Base-by-base conservation (phyloP, 2,329 filamentous ascomycete species). In the Alternaria dauci region DNA sequence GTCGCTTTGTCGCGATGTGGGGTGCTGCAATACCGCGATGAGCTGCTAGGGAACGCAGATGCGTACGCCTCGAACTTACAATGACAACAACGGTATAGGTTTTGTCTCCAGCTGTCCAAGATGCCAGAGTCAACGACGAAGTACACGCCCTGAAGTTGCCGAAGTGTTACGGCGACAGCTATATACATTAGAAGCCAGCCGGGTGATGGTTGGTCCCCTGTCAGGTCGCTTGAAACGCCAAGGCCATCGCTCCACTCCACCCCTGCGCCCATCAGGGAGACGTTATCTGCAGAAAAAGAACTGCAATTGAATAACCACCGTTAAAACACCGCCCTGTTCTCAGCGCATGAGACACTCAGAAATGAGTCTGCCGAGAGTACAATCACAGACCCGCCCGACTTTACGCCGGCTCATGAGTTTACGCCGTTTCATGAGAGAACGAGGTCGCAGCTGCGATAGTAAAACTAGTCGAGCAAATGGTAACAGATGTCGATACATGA, bases 151-250 rank as follows among this genome's bases (percentile, higher is more conserved):
- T 50, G 30, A 26, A 50, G 14, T 18, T 36, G 20, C 20, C n/a
- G 14, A 18, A 18, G 20, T 23, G 25, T 38, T 38, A 25, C 46
- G 18, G 20, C 44, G 28, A 16, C 23, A 18, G 18, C 20, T 50
- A 11, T 36, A 50, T 32, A 38, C 46, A 23, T 23, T 23, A 23
- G 20, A 20, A 16, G 46, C 30, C 20, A 50, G 30, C 32, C 23
- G 46, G 20, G 14, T 34, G 34, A 50, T 41, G 36, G 25, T 51
- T 46, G 55, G 16, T 42, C 52, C 38, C 39, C 12, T 56, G 52
- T 41, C 46, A 51, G 38, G 46, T 38, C 42, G 52, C 53, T 46
- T 60, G 58, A 60, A 60, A 60, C 58, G 58, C 58, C 58, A 60
- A 60, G 58, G 20, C 53, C 8, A 41, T 39, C 12, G 30, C 46